phyloP scores from a whole-genome alignment of 2,329 filamentous ascomycete genomes.

The Gremmenia infestans region DNA sequence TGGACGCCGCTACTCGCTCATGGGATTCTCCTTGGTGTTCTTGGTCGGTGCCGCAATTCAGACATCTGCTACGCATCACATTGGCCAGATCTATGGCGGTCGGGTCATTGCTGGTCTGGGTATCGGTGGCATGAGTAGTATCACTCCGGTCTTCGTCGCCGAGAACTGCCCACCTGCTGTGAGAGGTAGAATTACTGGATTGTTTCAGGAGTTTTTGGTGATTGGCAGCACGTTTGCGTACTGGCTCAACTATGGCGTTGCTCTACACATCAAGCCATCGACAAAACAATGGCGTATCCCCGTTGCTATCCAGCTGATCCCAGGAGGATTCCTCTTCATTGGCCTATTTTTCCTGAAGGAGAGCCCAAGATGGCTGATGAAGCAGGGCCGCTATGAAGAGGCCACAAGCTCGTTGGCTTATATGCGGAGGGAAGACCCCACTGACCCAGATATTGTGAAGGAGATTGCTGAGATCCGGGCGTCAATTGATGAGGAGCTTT shows the following conservation, averaged over 20 bases:
- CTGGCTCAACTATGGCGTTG: constrained; percentile 40
- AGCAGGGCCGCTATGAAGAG: constrained; percentile 54
- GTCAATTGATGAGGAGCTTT: constrained; percentile 64
- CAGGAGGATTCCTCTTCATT: constrained; percentile 29
- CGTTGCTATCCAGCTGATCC: constrained; percentile 34
- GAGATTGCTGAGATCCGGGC: constrained; percentile 62
- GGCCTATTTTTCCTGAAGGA: constrained; percentile 33
- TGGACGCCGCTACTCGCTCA: constrained; percentile 42
- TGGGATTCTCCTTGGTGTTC: constrained; percentile 39
- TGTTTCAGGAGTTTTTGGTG: constrained; percentile 36
- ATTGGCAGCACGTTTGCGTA: constrained; percentile 37
- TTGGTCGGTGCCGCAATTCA: constrained; percentile 25
- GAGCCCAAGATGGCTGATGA: constrained; percentile 63
- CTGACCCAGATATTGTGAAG: constrained; percentile 48
- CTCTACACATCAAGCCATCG: constrained; percentile 42
- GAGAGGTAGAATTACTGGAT: constrained; percentile 35
- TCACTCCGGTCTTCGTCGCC: constrained; percentile 42
- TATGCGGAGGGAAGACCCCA: constrained; percentile 54
- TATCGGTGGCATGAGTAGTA: constrained; percentile 40
- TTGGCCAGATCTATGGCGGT: constrained; percentile 21
- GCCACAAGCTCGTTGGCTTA: constrained; percentile 50
- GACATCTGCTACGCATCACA: constrained; percentile 9
- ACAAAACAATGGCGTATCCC: constrained; percentile 44
- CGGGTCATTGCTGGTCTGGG: constrained; percentile 31
- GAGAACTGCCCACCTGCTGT: constrained; percentile 41